Evolutionary conservation across 169 alveolate species (phyloP).

Genomic region (Eimeria brunetti): DNA sequence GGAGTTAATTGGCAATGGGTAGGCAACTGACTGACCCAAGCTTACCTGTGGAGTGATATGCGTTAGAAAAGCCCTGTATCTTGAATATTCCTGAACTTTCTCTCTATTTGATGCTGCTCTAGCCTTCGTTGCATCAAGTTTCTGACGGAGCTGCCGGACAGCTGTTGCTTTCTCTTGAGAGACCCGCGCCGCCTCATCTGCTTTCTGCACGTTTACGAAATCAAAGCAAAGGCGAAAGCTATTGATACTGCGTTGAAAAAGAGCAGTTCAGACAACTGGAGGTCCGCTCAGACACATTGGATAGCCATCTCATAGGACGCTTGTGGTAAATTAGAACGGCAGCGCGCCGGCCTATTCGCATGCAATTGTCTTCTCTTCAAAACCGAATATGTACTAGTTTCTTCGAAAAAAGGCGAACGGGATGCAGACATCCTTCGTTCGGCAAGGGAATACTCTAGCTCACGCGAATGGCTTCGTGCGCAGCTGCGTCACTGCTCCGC

Average conservation of each 20-base stretch:
- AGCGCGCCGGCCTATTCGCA: background rate
- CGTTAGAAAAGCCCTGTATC: slow-evolving; percentile 77
- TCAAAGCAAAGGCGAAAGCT: background rate
- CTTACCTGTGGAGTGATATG: slow-evolving; percentile 84
- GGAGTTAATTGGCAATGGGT: background rate
- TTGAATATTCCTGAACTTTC: slow-evolving; percentile 82
- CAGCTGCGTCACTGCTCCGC: slow-evolving; percentile 83
- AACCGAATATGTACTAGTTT: too few species aligned
- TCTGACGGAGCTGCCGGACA: slow-evolving; percentile 56
- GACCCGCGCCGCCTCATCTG: slow-evolving; percentile 81
- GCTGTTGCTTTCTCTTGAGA: slow-evolving; percentile 70
- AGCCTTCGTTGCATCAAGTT: slow-evolving; percentile 55
- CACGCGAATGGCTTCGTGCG: slow-evolving; percentile 84
- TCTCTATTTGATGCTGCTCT: slow-evolving; percentile 75
- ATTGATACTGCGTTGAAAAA: background rate
- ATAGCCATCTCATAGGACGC: background rate
- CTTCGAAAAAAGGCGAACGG: background rate
- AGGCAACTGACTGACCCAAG: background rate
- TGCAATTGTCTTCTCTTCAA: background rate
- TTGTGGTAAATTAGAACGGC: background rate
- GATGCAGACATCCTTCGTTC: background rate
- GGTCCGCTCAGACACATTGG: background rate
- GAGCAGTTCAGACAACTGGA: background rate
- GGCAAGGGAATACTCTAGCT: background rate
- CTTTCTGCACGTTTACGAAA: slow-evolving; percentile 47